Base-by-base conservation (phyloP, 2,329 filamentous ascomycete species). In the Sarocladium brachiariae region DNA sequence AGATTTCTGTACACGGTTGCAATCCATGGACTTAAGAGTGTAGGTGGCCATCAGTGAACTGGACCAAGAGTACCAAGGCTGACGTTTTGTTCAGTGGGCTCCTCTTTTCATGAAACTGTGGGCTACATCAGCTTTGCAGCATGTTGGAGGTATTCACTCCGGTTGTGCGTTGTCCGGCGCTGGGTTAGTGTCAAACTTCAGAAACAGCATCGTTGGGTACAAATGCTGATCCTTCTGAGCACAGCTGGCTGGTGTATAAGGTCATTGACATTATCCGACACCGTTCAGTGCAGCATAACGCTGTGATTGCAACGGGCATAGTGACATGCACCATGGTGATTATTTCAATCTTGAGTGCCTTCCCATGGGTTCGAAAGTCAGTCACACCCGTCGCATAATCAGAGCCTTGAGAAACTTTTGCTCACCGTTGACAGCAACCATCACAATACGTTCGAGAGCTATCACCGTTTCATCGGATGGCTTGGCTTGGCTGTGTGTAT, bases 401-500 rank as follows among this genome's bases (percentile, higher is more conserved):
- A 4, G 18, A 19, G 4, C n/a, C n/a, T 33, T 3, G 9, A 11
- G n/a, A 21, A 14, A 10, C 6, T 33, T 3, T 9, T 6, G 18
- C 46, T 49, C 30, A 49, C 31, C 24, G n/a, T 23, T 19, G 43
- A 54, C 34, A 70, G 66, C 54, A 60, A 65, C 51, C 64, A 70
- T 54, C 68, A 70, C 55, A 70, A 71, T 53, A 58, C 65, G 5
- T 71, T 70, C 49, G 69, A 71, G 54, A 61, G 60, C 11, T 66
- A 70, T 49, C 69, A 71, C 53, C 67, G 68, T 18, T 70, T 71
- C 51, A 65, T 70, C 21, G 69, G 69, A 19, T 70, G 68, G 69
- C 51, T 70, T 4, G 68, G 68, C 30, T 55, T 70, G 27, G 66
- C 64, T 10, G 65, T 65, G 63, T 19, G 60, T 59, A 8, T 14